Base-by-base conservation (phyloP, 208 protist genomes). In the Trypanosoma caninum region DNA sequence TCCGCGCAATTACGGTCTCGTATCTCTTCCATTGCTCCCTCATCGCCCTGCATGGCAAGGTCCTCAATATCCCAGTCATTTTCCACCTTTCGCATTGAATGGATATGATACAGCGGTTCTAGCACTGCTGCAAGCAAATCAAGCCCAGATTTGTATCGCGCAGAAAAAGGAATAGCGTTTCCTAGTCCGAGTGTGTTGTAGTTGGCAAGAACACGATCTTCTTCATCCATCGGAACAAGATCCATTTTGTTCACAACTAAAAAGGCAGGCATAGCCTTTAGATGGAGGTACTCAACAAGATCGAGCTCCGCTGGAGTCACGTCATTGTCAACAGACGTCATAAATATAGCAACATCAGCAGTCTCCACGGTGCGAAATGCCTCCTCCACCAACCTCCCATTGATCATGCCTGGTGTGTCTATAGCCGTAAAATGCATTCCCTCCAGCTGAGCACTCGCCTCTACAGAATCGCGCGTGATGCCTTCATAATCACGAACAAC, bases 241-340 rank as follows among this genome's bases (percentile, higher is more conserved):
- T 97, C 91, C 77, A 91, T 89, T 68, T 97, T 97, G 70, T 97
- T 97, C 14, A 93, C 80, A 6, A 97, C 11, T 23, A 95, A 64
- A 14, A 88, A 66, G 0, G 73, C 74, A 14, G 91, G 91, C 58
- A 95, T 72, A 42, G 72, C 67, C 67, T 94, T 91, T 28, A 78
- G 41, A 2, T 76, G 61, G 44, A 94, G 51, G 56, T 80, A 90
- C 46, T 85, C 58, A 10, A 78, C 76, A 18, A 94, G 67, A 25
- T 86, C 63, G 22, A 69, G 64, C 60, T 97, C 88, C 58, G 88
- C 88, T 4, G 69, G 57, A 2, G 72, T 61, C 10, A 93, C 40
- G 45, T 82, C 82, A 34, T 71, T 72, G 30, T 94, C 86, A n/a
- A 82, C 79, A 13, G 83, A 69, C 0, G 80, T 74, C 2, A 97